Evolutionary conservation across 768 basidiomycete genomes (phyloP).

Genomic region (Mycena amicta): DNA sequence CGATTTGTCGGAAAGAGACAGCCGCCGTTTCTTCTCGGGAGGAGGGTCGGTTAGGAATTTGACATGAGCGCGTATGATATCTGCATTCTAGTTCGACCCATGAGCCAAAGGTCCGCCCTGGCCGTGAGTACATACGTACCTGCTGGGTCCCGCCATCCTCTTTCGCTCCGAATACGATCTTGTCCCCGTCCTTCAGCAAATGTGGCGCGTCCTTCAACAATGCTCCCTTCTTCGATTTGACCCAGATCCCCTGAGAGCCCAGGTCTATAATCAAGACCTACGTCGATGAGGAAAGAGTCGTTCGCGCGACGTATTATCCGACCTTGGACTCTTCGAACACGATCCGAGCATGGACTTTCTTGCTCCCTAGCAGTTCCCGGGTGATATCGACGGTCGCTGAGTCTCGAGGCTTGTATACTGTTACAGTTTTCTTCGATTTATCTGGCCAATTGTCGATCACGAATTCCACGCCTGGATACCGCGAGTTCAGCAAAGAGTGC

Average conservation of each 20-base stretch:
- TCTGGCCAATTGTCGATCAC: constrained; percentile 12
- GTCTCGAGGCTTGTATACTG: constrained; percentile 4
- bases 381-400: constrained; percentile 4
- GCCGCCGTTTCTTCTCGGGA: neutral
- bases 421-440: constrained; percentile 6
- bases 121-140: neutral
- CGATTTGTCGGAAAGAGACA: neutral
- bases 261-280: constrained; percentile 19
- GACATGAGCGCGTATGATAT: neutral
- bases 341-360: constrained; percentile 11
- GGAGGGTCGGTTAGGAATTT: neutral
- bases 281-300: neutral
- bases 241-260: constrained; percentile 18
- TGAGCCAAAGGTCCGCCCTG: too few relatives aligned
- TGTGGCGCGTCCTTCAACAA: constrained; percentile 7
- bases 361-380: constrained; percentile 3
- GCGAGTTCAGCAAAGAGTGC: neutral
- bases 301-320: neutral
- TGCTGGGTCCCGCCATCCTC: constrained; percentile 2
- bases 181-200: constrained; percentile 18
- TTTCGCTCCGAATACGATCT: constrained; percentile 18
- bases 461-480: constrained; percentile 17
- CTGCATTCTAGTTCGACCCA: neutral
- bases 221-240: constrained; percentile 15
- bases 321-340: constrained; percentile 19